These are phyloP conservation scores for Apium graveolens DNA, from an alignment of 129 eudicot genomes.

Conservation along the genomic window DNA sequence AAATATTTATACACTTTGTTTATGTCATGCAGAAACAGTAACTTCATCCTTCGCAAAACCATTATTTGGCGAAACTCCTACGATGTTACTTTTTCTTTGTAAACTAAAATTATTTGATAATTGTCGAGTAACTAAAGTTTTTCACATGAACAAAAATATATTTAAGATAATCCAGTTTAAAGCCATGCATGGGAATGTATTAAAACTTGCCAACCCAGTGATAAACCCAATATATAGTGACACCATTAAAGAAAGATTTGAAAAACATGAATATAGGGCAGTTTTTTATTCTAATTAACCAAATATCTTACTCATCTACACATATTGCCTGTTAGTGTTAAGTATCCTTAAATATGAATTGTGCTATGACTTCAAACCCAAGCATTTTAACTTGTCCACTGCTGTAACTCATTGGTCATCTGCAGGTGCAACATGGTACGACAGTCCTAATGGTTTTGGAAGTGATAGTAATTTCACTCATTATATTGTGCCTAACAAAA, in stretches of 20 bases:
- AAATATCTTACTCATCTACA: not conserved
- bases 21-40: no score
- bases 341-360: not conserved
- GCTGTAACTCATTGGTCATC: conserved; percentile 45
- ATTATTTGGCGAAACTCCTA: no score
- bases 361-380: conserved; percentile 34
- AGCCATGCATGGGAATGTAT: not conserved
- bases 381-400: conserved; percentile 41
- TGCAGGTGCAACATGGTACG: conserved; percentile 87
- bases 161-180: not conserved
- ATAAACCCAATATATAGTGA: not conserved
- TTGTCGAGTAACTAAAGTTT: not conserved
- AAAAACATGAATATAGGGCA: not conserved
- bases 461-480: conserved; percentile 48
- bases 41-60: no score
- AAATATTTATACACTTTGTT: no score
- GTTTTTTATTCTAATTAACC: not conserved
- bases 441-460: conserved; percentile 71
- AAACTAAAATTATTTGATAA: no score
- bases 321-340: not conserved
- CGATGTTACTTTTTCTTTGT: no score
- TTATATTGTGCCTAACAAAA: not conserved
- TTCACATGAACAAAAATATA: not conserved
- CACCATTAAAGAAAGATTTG: not conserved
- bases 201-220: not conserved